phyloP scores from a whole-genome alignment of 495 filamentous ascomycete species.

The Opeltia flavorubescens region DNA sequence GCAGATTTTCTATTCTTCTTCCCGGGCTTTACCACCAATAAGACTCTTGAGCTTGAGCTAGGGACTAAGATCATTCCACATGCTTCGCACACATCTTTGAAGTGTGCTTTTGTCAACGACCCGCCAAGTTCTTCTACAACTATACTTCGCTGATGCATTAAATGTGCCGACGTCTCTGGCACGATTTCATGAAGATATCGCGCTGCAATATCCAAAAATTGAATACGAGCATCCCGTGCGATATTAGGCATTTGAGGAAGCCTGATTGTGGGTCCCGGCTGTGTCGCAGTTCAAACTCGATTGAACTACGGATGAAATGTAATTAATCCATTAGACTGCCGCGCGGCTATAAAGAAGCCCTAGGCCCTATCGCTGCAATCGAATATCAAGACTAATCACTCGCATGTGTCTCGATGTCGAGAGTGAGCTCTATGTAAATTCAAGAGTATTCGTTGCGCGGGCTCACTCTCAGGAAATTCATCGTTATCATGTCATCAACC shows the following conservation, averaged over 20 bases:
- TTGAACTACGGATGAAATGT: too few species aligned
- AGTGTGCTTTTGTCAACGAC: background rate
- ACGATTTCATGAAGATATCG: background rate
- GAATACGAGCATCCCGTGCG: background rate
- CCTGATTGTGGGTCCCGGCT: too few species aligned
- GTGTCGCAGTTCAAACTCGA: too few species aligned
- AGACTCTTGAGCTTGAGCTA: slow-evolving; percentile 2
- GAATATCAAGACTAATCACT: too few species aligned
- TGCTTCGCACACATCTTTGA: slow-evolving; percentile 4
- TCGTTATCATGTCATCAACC: background rate
- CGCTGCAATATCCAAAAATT: background rate
- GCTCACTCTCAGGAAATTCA: background rate
- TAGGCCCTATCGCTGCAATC: too few species aligned
- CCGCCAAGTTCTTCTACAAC: background rate
- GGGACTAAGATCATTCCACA: slow-evolving; percentile 11
- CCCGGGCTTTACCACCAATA: too few species aligned
- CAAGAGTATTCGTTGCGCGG: background rate
- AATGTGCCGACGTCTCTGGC: background rate
- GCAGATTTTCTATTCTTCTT: background rate
- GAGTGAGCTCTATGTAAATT: background rate
- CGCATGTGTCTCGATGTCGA: too few species aligned
- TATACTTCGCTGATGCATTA: background rate
- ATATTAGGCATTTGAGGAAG: background rate
- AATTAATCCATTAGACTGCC: too few species aligned
- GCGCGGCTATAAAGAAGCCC: too few species aligned